Conservation (phyloP, 257 asterid species). For the Nicotiana undulata region DNA sequence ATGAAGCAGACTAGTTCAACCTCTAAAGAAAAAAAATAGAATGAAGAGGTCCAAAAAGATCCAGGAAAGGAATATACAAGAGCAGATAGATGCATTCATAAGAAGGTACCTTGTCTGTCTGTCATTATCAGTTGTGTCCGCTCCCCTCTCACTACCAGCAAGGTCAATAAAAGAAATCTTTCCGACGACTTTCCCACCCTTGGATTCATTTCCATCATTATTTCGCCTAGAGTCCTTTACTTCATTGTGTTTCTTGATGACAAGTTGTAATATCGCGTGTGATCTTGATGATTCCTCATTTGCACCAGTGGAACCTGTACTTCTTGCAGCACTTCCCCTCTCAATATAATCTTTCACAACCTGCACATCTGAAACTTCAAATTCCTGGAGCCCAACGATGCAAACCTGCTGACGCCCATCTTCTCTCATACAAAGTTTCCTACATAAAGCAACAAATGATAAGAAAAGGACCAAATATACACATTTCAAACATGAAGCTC, state of each 20-base stretch:
- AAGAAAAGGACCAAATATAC: neutral
- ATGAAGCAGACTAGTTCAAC: neutral
- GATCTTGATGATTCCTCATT: slow-evolving; percentile 99
- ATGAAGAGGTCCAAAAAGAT: neutral
- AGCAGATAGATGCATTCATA: neutral
- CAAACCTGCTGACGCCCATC: slow-evolving; percentile 99
- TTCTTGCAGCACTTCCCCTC: slow-evolving; percentile 91
- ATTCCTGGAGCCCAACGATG: slow-evolving; percentile 97
- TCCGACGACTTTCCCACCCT: slow-evolving; percentile 80
- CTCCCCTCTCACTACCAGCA: slow-evolving; percentile 99
- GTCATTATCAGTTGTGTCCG: slow-evolving; percentile 99
- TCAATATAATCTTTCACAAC: slow-evolving; percentile 92
- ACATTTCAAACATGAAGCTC: neutral
- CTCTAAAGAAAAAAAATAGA: neutral
- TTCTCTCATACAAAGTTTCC: slow-evolving; percentile 98
- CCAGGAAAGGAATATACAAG: neutral
- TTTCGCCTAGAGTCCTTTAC: slow-evolving; percentile 77
- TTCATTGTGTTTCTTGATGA: slow-evolving; percentile 82
- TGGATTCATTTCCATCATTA: slow-evolving; percentile 68
- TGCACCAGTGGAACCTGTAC: slow-evolving; percentile 99
- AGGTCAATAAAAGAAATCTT: slow-evolving; percentile 98
- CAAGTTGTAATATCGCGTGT: slow-evolving; percentile 95
- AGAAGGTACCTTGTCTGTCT: slow-evolving; percentile 78
- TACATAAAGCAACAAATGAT: slow-evolving; percentile 14
- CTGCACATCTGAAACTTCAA: slow-evolving; percentile 97